Evolutionary conservation across 163 green algal species (phyloP).

Genomic region (Scenedesmus sp.): DNA sequence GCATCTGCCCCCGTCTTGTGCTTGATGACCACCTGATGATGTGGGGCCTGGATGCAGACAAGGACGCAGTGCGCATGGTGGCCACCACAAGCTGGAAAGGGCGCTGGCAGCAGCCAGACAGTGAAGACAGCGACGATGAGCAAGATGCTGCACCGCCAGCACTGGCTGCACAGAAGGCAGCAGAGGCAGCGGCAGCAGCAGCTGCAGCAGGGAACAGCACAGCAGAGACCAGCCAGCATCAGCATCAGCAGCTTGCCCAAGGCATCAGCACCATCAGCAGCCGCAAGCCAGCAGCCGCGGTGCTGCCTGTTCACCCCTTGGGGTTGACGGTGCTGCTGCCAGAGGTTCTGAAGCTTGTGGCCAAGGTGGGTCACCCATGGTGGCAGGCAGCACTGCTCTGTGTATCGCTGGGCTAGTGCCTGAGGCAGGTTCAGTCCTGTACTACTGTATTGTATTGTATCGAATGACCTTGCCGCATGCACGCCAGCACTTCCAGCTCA

Average conservation of each 20-base stretch:
- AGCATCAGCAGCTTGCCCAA: not conserved
- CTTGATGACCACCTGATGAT: not conserved
- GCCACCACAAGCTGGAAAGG: slow-evolving; percentile 1
- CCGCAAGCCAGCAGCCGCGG: not conserved
- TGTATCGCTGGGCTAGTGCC: too few relatives aligned
- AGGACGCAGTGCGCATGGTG: not conserved
- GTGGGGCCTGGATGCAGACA: not conserved
- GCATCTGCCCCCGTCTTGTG: not conserved
- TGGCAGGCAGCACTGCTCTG: not conserved
- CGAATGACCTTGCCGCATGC: too few relatives aligned
- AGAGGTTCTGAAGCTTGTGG: not conserved
- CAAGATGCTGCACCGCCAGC: slow-evolving; percentile 4
- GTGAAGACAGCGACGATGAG: not conserved
- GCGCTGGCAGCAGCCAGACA: not conserved
- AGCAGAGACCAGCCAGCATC: not conserved
- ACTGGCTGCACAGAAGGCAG: slow-evolving; percentile 1
- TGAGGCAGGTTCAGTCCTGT: too few relatives aligned
- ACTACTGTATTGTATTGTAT: too few relatives aligned
- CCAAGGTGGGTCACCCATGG: not conserved
- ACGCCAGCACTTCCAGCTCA: too few relatives aligned
- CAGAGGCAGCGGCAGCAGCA: not conserved
- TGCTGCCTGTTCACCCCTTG: not conserved
- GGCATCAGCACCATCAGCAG: not conserved
- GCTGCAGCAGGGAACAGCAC: not conserved
- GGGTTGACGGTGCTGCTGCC: not conserved